Evolutionary conservation across 2,329 filamentous ascomycete genomes (phyloP), one percentile per base, ranked within the genome.

Genomic region (Paradendryphiella salina): DNA sequence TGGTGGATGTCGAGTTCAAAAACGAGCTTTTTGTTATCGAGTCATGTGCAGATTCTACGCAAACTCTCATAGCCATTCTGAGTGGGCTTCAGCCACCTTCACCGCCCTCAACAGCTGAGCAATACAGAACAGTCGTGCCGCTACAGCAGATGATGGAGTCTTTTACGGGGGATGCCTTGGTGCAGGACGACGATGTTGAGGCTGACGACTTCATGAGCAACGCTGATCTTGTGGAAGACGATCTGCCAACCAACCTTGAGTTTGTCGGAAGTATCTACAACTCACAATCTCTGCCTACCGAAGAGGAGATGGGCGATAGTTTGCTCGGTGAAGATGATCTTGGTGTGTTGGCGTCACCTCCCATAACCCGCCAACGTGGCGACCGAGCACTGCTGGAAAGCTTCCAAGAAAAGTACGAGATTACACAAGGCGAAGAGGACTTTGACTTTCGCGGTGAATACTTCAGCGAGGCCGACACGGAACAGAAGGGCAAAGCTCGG

Each of bases 21-120:
- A 92, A 96, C 65, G 88, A 96, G 58, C 80, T 99, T 1, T 79
- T 99, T 45, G 86, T 99, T 28, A 76, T 99, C 5, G 94, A 99
- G 73, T 95, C 92, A 1, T 99, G 95, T 65, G 94, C 94, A 23
- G 94, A 99, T 73, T 99, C 94, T 1, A 97, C 91, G 0, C 91
- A 96, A 70, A 99, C 94, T 0, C 80, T 99, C 11, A 87, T 96
- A 44, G 81, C 83, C 1, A 81, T 96, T 34, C 76, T 92, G 13
- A 90, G 88, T 64, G 91, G 88, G 0, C 79, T 99, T 4, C 85
- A 86, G 31, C 94, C 93, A 4, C 93, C 94, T 1, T 86, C 85
- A 6, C 87, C 91, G 0, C 90, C 92, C 1, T 93, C 84, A 65
- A 90, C 87, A 54, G 86, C 88, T 60, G 83, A 86, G 58, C 94